Conservation (phyloP, 495 filamentous ascomycete genomes). For the Xeromyces bisporus region DNA sequence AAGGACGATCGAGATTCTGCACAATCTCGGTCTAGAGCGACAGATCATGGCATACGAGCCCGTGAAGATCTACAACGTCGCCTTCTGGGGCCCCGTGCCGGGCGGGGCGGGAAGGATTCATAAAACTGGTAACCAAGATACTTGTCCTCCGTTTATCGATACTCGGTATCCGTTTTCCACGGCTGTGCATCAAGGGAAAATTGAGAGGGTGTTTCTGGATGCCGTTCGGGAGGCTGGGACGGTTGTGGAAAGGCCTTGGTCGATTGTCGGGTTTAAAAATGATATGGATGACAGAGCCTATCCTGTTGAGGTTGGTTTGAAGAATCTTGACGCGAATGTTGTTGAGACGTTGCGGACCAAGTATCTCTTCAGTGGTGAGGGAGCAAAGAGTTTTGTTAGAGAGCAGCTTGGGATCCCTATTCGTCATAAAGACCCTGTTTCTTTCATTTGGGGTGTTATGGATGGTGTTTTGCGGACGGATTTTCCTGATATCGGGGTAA, state of each 20-base stretch:
- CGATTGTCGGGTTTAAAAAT: conserved; percentile 42
- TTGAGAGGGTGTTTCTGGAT: conserved; percentile 46
- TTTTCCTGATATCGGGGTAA: conserved; percentile 68
- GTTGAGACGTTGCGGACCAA: conserved; percentile 47
- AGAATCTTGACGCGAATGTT: conserved; percentile 54
- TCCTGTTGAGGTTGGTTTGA: conserved; percentile 51
- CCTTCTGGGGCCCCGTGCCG: conserved; percentile 44
- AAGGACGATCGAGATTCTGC: conserved; percentile 51
- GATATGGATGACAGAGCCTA: conserved; percentile 37
- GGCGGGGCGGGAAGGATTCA: conserved; percentile 37
- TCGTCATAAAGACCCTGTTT: conserved; percentile 45
- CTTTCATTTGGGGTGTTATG: conserved; percentile 70
- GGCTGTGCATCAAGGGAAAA: conserved; percentile 46
- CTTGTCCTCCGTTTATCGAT: conserved; percentile 48
- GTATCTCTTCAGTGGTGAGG: conserved; percentile 50
- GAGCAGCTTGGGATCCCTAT: conserved; percentile 42
- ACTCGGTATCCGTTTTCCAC: conserved; percentile 51
- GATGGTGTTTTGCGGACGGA: conserved; percentile 61
- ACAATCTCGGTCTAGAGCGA: conserved; percentile 49
- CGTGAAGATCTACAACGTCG: conserved; percentile 49
- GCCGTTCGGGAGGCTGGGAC: conserved; percentile 44
- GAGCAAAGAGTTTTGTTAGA: conserved; percentile 45
- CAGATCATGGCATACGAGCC: conserved; percentile 46
- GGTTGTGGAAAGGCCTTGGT: conserved; percentile 44
- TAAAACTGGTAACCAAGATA: conserved; percentile 44